Conservation (phyloP, 2,329 filamentous ascomycete species). For the Penicillium sp. region DNA sequence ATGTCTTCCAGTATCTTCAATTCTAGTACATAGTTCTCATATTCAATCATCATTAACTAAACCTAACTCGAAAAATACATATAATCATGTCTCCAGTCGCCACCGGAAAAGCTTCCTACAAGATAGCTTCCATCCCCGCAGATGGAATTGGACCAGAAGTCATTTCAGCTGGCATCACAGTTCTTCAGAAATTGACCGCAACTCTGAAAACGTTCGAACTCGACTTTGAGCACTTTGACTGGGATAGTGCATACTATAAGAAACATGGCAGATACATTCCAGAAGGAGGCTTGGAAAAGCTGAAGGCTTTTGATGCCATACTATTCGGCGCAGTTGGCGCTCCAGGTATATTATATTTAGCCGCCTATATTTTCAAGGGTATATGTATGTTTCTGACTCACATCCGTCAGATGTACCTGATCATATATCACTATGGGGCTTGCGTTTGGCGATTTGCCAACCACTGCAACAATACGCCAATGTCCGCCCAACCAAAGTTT, state of each 20-base stretch:
- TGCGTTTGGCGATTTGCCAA: constrained; percentile 54
- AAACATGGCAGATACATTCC: constrained; percentile 53
- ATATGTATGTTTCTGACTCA: not conserved
- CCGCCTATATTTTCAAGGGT: not conserved
- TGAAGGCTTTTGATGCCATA: constrained; percentile 52
- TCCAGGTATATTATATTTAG: constrained; percentile 37
- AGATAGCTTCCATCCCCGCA: constrained; percentile 63
- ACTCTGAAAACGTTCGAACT: constrained; percentile 26
- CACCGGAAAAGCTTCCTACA: too few species aligned
- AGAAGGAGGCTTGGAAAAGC: constrained; percentile 46
- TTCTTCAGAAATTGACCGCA: constrained; percentile 48
- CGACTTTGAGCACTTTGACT: constrained; percentile 32
- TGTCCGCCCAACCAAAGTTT: constrained; percentile 51
- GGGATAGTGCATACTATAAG: constrained; percentile 47
- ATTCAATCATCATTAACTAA: too few species aligned
- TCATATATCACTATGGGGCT: constrained; percentile 31
- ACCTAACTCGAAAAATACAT: too few species aligned
- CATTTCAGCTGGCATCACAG: constrained; percentile 59
- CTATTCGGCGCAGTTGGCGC: constrained; percentile 60
- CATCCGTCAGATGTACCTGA: constrained; percentile 11
- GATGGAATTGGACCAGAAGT: constrained; percentile 69
- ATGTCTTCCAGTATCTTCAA: too few species aligned
- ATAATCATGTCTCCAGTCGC: too few species aligned
- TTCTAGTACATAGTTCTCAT: too few species aligned
- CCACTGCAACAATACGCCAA: constrained; percentile 57